phyloP scores from a whole-genome alignment of 805 yeast genomes.

The Candida adriatica region DNA sequence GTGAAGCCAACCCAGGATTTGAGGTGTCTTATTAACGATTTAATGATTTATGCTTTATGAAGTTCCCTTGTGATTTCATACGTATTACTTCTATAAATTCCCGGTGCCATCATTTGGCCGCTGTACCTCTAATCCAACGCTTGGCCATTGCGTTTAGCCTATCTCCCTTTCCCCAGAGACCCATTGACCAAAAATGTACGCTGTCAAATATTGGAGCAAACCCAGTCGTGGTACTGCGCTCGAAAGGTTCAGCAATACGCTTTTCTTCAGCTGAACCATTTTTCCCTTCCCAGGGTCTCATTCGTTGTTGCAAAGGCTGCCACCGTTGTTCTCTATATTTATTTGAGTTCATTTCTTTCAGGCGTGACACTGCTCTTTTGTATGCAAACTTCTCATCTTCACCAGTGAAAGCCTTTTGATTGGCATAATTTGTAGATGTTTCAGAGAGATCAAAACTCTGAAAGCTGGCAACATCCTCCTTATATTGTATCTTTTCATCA shows the following conservation, averaged over 20 bases:
- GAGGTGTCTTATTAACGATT: too few species aligned
- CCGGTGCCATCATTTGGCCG: too few species aligned
- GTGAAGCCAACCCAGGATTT: too few species aligned
- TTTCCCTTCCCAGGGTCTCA: slow-evolving; percentile 54
- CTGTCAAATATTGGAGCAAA: slow-evolving; percentile 34
- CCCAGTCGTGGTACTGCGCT: slow-evolving; percentile 2
- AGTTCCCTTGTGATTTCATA: too few species aligned
- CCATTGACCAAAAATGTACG: slow-evolving; percentile 65
- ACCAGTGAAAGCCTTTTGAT: slow-evolving; percentile 57
- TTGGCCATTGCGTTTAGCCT: slow-evolving; percentile 43
- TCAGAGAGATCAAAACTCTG: slow-evolving; percentile 20
- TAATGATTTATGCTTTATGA: too few species aligned
- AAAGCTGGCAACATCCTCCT: slow-evolving; percentile 15
- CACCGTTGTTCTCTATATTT: slow-evolving; percentile 48
- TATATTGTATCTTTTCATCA: slow-evolving; percentile 33
- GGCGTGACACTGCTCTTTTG: slow-evolving; percentile 61
- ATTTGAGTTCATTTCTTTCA: slow-evolving; percentile 50
- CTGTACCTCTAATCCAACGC: slow-evolving; percentile 44
- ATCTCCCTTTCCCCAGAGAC: slow-evolving; percentile 49
- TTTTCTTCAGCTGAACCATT: background rate
- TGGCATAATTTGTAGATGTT: slow-evolving; percentile 32
- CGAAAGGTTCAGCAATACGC: slow-evolving; percentile 15
- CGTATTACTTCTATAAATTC: too few species aligned
- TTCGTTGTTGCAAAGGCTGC: slow-evolving; percentile 43
- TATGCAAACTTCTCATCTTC: slow-evolving; percentile 74